phyloP scores from a whole-genome alignment of 495 filamentous ascomycete species.

The Rostrohypoxylon terebratum region DNA sequence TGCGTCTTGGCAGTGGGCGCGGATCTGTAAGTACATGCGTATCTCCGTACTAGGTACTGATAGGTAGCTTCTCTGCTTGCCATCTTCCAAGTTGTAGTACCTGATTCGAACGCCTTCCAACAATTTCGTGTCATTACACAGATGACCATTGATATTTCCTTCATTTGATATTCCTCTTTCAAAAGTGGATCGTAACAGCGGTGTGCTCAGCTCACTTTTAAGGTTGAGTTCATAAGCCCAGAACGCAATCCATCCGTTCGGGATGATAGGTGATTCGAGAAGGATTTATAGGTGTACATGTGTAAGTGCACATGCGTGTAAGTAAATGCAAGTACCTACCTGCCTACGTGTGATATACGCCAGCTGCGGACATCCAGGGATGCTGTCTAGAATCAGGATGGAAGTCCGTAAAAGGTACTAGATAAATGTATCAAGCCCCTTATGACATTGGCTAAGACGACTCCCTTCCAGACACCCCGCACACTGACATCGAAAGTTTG shows the following conservation, averaged over 20 bases:
- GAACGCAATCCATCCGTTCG: constrained; percentile 1
- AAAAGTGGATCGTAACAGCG: constrained; percentile 18
- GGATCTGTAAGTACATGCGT: constrained; percentile 11
- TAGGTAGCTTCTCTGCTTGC: neutral
- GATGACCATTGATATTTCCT: neutral
- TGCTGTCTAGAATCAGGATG: constrained; percentile 7
- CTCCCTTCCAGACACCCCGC: constrained; percentile 38
- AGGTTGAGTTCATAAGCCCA: neutral
- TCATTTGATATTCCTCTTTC: constrained; percentile 1
- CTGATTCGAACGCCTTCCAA: neutral
- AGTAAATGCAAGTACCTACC: neutral
- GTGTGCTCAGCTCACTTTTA: constrained; percentile 22
- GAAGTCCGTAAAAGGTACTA: constrained; percentile 31
- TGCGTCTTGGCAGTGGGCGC: neutral
- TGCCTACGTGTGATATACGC: neutral
- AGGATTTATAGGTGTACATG: constrained; percentile 22
- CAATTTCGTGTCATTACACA: constrained; percentile 6
- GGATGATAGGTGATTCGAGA: neutral
- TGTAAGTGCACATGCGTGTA: neutral
- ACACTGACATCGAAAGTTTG: constrained; percentile 27
- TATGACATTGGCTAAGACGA: constrained; percentile 12
- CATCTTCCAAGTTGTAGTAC: neutral
- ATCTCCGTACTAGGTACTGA: too few species aligned
- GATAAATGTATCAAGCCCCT: neutral
- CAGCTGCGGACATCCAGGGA: constrained; percentile 13